Evolutionary conservation across 2,329 filamentous ascomycete species (phyloP).

Genomic region (Ceratocystis ficicola): DNA sequence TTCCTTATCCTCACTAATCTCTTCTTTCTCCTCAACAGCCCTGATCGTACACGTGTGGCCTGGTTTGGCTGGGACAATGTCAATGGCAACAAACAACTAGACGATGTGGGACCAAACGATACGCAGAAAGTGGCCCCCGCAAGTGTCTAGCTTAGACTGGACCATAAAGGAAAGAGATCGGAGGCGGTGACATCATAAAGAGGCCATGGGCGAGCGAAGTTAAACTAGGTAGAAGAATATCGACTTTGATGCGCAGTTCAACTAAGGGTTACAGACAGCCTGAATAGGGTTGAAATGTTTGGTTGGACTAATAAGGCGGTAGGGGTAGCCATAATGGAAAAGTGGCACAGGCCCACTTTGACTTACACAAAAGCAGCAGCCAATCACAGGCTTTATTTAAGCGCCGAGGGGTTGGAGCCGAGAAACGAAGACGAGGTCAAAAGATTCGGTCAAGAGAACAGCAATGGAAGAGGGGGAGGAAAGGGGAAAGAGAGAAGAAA

Average conservation of each 20-base stretch:
- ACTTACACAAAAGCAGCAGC: slow-evolving; percentile 11
- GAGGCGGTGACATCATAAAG: background rate
- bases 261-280: background rate
- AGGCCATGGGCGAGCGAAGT: too few relatives aligned
- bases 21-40: slow-evolving; percentile 6
- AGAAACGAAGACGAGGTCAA: background rate
- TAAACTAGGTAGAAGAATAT: too few relatives aligned
- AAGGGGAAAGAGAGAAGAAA: background rate
- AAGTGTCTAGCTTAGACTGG: background rate
- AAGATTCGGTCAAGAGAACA: background rate
- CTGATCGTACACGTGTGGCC: slow-evolving; percentile 20
- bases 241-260: background rate
- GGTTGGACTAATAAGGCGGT: background rate
- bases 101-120: slow-evolving; percentile 24
- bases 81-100: slow-evolving; percentile 22
- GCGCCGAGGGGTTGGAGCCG: slow-evolving; percentile 10
- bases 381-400: background rate
- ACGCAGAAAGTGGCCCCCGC: slow-evolving; percentile 16
- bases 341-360: slow-evolving; percentile 5
- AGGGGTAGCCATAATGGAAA: background rate
- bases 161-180: background rate
- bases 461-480: background rate
- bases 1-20: background rate
- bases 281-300: background rate
- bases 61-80: slow-evolving; percentile 28